These are phyloP conservation scores for Caloboletus inedulis DNA, from an alignment of 1,284 basidiomycete species.

Conservation along the genomic window DNA sequence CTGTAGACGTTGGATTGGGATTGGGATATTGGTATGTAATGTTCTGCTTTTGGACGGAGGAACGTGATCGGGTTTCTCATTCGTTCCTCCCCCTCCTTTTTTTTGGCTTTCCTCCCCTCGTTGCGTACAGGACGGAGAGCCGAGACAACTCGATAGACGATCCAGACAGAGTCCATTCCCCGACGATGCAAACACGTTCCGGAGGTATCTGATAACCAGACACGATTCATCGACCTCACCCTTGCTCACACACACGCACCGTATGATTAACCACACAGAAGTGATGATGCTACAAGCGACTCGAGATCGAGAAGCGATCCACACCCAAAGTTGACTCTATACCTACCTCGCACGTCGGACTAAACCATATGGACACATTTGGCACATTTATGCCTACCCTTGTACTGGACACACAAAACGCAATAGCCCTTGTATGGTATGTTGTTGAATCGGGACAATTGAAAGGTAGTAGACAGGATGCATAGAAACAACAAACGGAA, in stretches of 20 bases:
- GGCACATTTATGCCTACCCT: not conserved
- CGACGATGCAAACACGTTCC: not conserved
- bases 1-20: conserved; percentile 45
- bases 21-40: conserved; percentile 40
- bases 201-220: not conserved
- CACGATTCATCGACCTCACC: not conserved
- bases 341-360: conserved; percentile 7
- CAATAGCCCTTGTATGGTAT: conserved; percentile 7
- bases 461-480: not conserved
- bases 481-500: not conserved
- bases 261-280: no score
- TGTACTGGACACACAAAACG: conserved; percentile 14
- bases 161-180: not conserved
- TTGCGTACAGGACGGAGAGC: not conserved
- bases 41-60: no score
- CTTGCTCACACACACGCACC: not conserved
- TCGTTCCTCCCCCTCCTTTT: not conserved
- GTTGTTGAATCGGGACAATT: not conserved
- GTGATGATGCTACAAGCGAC: conserved; percentile 23
- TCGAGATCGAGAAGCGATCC: conserved; percentile 8
- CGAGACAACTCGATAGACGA: not conserved
- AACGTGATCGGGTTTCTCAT: not conserved
- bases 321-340: conserved; percentile 1
- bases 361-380: conserved; percentile 7
- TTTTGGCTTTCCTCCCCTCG: no score